A percentile compares a stretch with the other conserved stretches of the same genome.
These are phyloP conservation scores for Trametes elegans DNA, from an alignment of 768 basidiomycete genomes.

Conservation along the genomic window DNA sequence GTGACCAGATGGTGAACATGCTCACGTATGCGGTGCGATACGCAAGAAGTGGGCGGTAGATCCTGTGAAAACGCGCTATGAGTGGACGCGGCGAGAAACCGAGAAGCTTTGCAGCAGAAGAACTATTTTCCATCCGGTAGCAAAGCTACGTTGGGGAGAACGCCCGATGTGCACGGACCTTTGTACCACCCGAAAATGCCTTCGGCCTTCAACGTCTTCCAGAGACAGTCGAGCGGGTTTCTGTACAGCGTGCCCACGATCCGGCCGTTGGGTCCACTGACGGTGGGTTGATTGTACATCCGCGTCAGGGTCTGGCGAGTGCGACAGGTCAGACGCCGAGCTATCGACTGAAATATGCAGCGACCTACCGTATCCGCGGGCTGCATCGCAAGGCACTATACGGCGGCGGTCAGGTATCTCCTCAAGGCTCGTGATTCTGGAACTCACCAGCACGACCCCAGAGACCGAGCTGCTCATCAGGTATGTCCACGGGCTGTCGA, in stretches of 20 bases:
- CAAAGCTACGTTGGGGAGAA: too few species aligned
- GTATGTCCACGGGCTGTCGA: conserved; percentile 81
- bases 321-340: conserved; percentile 1
- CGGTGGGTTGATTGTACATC: conserved; percentile 93
- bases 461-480: conserved; percentile 83
- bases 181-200: conserved; percentile 92
- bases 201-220: conserved; percentile 90
- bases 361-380: conserved; percentile 77
- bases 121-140: too few species aligned
- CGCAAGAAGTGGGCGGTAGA: conserved; percentile 91
- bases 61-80: conserved; percentile 40
- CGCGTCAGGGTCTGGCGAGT: conserved; percentile 70
- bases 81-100: neutral
- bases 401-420: conserved; percentile 7
- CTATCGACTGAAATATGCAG: neutral
- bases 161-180: conserved; percentile 41
- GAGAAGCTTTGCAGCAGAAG: too few species aligned
- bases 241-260: conserved; percentile 74
- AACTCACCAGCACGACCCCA: conserved; percentile 83
- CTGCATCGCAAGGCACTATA: conserved; percentile 86
- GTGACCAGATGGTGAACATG: neutral
- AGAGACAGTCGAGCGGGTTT: conserved; percentile 91
- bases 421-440: neutral
- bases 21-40: conserved; percentile 87
- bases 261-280: conserved; percentile 62